Percentiles rank a stretch among this genome's conserved stretches.
Conservation (phyloP, 495 filamentous ascomycete species). For the Aspergillus sparsus region DNA sequence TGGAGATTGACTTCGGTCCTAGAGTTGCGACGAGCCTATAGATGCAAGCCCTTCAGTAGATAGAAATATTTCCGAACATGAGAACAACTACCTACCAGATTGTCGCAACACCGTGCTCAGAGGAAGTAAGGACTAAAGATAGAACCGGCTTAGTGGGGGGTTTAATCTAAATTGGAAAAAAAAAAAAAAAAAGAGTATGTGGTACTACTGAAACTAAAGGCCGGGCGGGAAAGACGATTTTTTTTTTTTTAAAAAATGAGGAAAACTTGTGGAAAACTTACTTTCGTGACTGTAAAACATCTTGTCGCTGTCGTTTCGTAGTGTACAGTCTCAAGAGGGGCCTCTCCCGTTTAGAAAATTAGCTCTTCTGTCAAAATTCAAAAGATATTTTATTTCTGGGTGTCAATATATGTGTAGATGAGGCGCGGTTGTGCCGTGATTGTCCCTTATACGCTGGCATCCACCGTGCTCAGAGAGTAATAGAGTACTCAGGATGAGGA, state of each 20-base stretch:
- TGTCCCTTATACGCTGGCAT: no score
- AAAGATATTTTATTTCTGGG: no score
- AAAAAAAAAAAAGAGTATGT: background rate
- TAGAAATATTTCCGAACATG: background rate
- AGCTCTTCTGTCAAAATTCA: no score
- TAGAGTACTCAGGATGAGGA: no score
- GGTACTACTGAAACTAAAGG: background rate
- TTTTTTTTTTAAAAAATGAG: no score
- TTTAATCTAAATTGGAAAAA: background rate
- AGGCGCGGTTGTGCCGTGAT: no score
- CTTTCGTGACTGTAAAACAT: slow-evolving; percentile 97
- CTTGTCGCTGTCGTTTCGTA: slow-evolving; percentile 14
- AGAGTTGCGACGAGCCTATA: slow-evolving; percentile 89
- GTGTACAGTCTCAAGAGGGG: no score
- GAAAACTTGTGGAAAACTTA: slow-evolving; percentile 39
- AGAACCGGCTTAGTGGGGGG: slow-evolving; percentile 10
- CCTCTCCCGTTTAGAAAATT: no score
- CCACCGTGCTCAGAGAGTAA: no score
- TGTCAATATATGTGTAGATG: no score
- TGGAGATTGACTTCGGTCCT: slow-evolving; percentile 69
- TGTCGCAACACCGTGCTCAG: slow-evolving; percentile 88
- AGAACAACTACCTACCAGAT: slow-evolving; percentile 64
- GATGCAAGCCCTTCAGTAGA: slow-evolving; percentile 10
- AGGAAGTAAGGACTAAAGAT: slow-evolving; percentile 74
- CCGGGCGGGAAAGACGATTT: background rate